phyloP scores from a whole-genome alignment of 257 asterid species.

The Plantago major region DNA sequence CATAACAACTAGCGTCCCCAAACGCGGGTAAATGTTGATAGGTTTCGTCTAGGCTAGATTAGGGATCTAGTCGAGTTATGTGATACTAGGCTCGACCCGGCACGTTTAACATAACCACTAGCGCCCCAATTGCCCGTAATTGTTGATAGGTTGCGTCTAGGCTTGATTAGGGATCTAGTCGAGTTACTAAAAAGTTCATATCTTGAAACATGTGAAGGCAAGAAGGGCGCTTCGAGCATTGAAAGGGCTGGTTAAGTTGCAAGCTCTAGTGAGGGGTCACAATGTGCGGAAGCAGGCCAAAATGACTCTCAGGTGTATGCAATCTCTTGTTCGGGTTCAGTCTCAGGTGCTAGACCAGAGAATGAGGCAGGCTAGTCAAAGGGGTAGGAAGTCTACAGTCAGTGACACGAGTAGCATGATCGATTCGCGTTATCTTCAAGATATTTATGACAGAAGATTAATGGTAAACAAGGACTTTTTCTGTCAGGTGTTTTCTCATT shows the following conservation, averaged over 20 bases:
- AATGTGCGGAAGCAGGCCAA: conserved; percentile 43
- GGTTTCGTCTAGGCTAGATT: no score
- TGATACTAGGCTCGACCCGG: no score
- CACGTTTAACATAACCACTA: no score
- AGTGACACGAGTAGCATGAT: conserved; percentile 24
- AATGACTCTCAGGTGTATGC: conserved; percentile 42
- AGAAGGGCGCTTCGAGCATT: conserved; percentile 46
- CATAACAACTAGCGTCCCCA: no score
- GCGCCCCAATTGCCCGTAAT: no score
- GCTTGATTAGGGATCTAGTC: no score
- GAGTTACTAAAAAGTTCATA: no score
- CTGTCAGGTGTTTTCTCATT: background rate
- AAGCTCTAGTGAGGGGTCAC: conserved; percentile 47
- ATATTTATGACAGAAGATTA: background rate
- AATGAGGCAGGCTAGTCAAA: conserved; percentile 28
- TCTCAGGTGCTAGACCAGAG: conserved; percentile 34
- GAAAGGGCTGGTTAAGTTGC: conserved; percentile 45
- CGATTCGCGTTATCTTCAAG: conserved; percentile 26
- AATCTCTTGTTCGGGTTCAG: conserved; percentile 46
- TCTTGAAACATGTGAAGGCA: conserved; percentile 22
- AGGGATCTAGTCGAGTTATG: no score
- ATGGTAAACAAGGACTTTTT: background rate
- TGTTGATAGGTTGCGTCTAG: no score
- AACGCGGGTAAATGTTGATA: no score
- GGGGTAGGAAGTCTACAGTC: conserved; percentile 29